Evolutionary conservation across 2,329 filamentous ascomycete genomes (phyloP).

Genomic region (Pyrenophora seminiperda): DNA sequence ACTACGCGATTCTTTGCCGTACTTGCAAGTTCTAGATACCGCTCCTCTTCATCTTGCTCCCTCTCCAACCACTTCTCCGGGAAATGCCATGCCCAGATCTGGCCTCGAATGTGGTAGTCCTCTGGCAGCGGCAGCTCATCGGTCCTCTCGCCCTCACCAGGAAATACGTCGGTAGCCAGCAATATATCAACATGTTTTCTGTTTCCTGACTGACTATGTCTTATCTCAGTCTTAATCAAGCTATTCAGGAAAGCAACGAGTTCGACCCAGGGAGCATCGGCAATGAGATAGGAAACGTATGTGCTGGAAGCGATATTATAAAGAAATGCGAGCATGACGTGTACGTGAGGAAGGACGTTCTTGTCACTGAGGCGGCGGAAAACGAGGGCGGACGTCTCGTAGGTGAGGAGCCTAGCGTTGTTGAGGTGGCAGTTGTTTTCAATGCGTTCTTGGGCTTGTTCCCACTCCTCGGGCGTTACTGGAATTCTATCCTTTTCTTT

Average conservation of each 20-base stretch:
- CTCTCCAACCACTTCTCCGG: constrained; percentile 65
- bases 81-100: constrained; percentile 66
- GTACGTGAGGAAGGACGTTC: constrained; percentile 66
- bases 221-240: constrained; percentile 49
- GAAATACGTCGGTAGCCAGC: constrained; percentile 51
- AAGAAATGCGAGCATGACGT: constrained; percentile 68
- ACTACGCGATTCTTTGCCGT: constrained; percentile 63
- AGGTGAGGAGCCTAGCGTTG: constrained; percentile 19
- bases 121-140: constrained; percentile 66
- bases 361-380: constrained; percentile 61
- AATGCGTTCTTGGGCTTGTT: neutral
- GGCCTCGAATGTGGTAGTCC: constrained; percentile 69
- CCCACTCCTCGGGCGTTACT: neutral
- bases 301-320: constrained; percentile 45
- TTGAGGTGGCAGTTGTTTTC: neutral
- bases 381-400: constrained; percentile 54
- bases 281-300: constrained; percentile 40
- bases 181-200: constrained; percentile 40
- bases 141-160: constrained; percentile 45
- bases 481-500: neutral
- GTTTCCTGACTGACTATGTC: constrained; percentile 4
- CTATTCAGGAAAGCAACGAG: constrained; percentile 60
- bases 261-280: constrained; percentile 60
- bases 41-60: constrained; percentile 70
- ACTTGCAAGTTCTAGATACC: constrained; percentile 65